A percentile compares a stretch with the other conserved stretches of the same genome.
phyloP scores from a whole-genome alignment of 192 early-diverging fungal genomes.

The Umbelopsis vinacea region DNA sequence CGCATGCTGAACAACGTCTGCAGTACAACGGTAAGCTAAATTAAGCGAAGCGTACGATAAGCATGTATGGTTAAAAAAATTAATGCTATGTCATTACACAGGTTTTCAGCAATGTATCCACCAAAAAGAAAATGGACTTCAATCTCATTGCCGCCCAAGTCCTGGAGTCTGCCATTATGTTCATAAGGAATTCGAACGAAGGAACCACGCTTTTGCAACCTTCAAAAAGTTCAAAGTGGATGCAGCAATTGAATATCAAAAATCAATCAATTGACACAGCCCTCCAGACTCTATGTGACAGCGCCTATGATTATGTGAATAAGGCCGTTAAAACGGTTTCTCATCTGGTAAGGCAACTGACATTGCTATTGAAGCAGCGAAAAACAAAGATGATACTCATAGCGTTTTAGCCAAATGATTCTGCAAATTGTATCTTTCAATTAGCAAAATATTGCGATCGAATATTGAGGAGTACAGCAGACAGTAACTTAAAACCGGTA shows the following conservation, averaged over 20 bases:
- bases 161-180: background rate
- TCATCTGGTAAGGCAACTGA: background rate
- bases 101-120: background rate
- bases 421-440: slow-evolving; percentile 33
- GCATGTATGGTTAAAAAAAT: background rate
- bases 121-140: background rate
- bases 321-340: background rate
- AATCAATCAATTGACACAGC: background rate
- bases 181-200: background rate
- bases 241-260: background rate
- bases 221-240: background rate
- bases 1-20: slow-evolving; percentile 14
- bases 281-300: background rate
- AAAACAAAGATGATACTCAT: background rate
- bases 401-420: slow-evolving; percentile 21
- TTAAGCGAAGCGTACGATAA: background rate
- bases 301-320: background rate
- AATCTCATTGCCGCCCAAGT: background rate
- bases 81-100: background rate
- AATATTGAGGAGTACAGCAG: slow-evolving; percentile 45
- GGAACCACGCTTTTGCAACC: background rate
- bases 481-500: slow-evolving; percentile 15
- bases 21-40: background rate
- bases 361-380: background rate
- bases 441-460: slow-evolving; percentile 58